Evolutionary conservation across 2,329 filamentous ascomycete species (phyloP), one percentile per base, ranked within the genome.

Genomic region (Alternaria metachromatica): DNA sequence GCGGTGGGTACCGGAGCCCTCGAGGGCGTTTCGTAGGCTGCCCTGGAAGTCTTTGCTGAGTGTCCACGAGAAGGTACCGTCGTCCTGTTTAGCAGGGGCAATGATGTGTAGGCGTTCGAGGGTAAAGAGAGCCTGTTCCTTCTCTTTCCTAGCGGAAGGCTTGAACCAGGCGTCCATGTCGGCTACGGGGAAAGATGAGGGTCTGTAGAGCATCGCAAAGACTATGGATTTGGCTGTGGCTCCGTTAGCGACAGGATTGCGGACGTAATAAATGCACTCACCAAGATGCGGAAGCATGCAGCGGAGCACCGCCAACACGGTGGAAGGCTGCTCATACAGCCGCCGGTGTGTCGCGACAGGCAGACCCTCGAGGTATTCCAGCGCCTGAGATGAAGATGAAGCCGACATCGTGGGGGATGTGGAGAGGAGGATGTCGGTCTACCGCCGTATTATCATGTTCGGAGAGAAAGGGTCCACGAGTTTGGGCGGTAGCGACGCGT

Each of bases 271-370:
- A 4, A 20, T 15, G 11, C 6, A 58, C 46, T 75, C 85, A 94
- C 92, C 93, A 65, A 98, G 83, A 76, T 96, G 92, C 62, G 96
- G 93, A 62, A 99, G 87, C 94, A 99, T 97, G 83, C 96, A 94
- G 71, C 96, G 89, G 80, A 98, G 98, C 75, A 99, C 94, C 70
- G 96, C 96, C 70, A 99, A 89, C 41, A 94, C 92, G 2, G 96
- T 97, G 45, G 95, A 97, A 28, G 96, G 96, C 84, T 97, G 94
- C 83, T 94, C 92, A 85, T 99, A 99, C 49, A 99, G 87, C 80
- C 93, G 92, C 78, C 89, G 89, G 81, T 98, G 97, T 37, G 93
- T 96, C 45, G 92, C 93, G 68, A 94, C 93, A 54, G 92, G 92
- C 75, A 97, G 90, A 79, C 90, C 89, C 86, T 98, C 94, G 79